A percentile compares a stretch with the other conserved stretches of the same genome.
Evolutionary conservation across 768 basidiomycete species (phyloP).

Genomic region (Rhodocollybia butyracea): DNA sequence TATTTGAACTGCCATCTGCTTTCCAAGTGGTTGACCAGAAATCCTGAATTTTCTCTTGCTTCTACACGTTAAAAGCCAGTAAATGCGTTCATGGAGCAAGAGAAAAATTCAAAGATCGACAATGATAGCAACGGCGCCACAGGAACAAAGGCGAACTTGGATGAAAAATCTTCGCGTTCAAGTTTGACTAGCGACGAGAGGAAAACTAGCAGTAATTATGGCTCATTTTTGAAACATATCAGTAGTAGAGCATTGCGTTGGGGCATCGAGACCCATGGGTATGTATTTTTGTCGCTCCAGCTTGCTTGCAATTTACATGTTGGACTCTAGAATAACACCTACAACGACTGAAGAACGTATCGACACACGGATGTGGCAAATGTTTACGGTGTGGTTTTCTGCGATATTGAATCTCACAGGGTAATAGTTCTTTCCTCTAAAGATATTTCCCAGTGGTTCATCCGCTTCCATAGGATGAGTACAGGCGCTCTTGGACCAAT

Average conservation of each 20-base stretch:
- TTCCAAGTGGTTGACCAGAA: too few species aligned
- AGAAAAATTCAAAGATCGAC: too few species aligned
- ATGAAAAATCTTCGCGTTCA: too few species aligned
- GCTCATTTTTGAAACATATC: neutral
- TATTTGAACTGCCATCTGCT: too few species aligned
- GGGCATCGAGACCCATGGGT: conserved; percentile 31
- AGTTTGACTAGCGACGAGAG: too few species aligned
- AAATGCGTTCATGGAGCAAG: too few species aligned
- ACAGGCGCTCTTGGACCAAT: conserved; percentile 59
- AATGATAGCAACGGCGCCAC: too few species aligned
- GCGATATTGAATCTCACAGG: conserved; percentile 64
- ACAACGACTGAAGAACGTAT: conserved; percentile 44
- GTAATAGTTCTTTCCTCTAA: conserved; percentile 18
- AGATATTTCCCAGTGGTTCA: neutral
- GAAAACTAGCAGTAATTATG: too few species aligned
- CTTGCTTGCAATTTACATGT: neutral
- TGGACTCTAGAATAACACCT: conserved; percentile 46
- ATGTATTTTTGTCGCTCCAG: neutral
- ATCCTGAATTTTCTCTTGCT: too few species aligned
- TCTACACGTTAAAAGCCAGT: too few species aligned
- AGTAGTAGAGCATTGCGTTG: conserved; percentile 9
- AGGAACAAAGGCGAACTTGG: too few species aligned
- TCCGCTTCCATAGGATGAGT: conserved; percentile 34
- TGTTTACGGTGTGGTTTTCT: conserved; percentile 74
- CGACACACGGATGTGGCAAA: conserved; percentile 58